phyloP scores from a whole-genome alignment of 257 asterid genomes.

The Solanum arcanum region DNA sequence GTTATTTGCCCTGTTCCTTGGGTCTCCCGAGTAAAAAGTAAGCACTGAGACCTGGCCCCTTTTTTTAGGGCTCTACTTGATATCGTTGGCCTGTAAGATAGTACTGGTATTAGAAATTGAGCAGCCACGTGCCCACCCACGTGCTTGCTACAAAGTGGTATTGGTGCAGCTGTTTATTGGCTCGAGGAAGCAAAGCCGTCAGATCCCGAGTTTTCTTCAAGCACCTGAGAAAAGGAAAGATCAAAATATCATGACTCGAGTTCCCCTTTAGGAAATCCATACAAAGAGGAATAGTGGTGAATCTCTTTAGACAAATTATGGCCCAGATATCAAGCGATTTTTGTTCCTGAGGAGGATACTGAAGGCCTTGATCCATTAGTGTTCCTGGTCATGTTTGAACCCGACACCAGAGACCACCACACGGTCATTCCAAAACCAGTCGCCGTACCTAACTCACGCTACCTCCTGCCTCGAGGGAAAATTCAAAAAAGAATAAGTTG shows the following conservation, averaged over 20 bases:
- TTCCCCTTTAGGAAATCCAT: background rate
- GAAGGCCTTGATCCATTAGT: background rate
- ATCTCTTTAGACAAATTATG: background rate
- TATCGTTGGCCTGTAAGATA: background rate
- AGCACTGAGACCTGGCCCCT: no score
- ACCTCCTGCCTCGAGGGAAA: background rate
- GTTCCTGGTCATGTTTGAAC: background rate
- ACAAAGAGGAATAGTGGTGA: background rate
- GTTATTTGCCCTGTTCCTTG: no score
- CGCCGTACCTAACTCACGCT: no score
- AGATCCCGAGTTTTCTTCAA: background rate
- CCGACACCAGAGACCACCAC: background rate
- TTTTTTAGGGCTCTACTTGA: background rate
- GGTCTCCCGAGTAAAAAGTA: no score
- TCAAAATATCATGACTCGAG: background rate
- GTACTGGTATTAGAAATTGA: background rate
- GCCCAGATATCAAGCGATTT: background rate
- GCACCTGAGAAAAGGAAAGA: background rate
- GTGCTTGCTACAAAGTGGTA: background rate
- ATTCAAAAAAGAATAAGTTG: background rate
- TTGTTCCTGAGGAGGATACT: background rate
- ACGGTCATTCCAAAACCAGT: background rate
- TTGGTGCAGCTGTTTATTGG: background rate
- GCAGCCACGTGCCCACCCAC: background rate
- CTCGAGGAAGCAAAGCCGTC: background rate